Evolutionary conservation across 345 rosid species (phyloP).

Genomic region (Aquilaria yunnanensis): DNA sequence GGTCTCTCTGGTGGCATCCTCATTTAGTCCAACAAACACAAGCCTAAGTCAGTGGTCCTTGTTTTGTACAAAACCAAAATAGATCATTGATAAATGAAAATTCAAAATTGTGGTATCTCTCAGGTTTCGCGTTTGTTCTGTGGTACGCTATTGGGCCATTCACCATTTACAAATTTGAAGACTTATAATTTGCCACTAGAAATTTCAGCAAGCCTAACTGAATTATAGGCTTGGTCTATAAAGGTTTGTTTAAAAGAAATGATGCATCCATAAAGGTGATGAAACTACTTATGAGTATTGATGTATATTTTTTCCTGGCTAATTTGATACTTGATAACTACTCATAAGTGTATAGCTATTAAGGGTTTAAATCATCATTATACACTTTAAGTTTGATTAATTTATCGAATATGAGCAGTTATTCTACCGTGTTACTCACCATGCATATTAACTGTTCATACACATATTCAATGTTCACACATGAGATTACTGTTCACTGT

Average conservation of each 20-base stretch:
- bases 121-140: conserved; percentile 34
- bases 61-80: conserved; percentile 10
- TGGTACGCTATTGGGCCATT: conserved; percentile 53
- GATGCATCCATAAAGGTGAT: conserved; percentile 71
- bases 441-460: too few relatives aligned
- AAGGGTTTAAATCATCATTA: too few relatives aligned
- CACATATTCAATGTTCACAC: too few relatives aligned
- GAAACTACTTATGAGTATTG: conserved; percentile 16
- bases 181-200: conserved; percentile 51
- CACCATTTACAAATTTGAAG: conserved; percentile 54
- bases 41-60: conserved; percentile 10
- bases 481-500: too few relatives aligned
- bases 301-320: too few relatives aligned
- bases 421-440: too few relatives aligned
- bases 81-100: conserved; percentile 15
- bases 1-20: conserved; percentile 24
- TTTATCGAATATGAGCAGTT: too few relatives aligned
- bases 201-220: conserved; percentile 47
- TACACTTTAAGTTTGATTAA: too few relatives aligned
- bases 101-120: conserved; percentile 39
- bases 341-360: too few relatives aligned
- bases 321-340: too few relatives aligned
- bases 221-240: conserved; percentile 64
- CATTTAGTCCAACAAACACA: conserved; percentile 16
- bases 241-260: conserved; percentile 60